phyloP scores from a whole-genome alignment of 805 yeast species.

The Yamadazyma kitorensis region DNA sequence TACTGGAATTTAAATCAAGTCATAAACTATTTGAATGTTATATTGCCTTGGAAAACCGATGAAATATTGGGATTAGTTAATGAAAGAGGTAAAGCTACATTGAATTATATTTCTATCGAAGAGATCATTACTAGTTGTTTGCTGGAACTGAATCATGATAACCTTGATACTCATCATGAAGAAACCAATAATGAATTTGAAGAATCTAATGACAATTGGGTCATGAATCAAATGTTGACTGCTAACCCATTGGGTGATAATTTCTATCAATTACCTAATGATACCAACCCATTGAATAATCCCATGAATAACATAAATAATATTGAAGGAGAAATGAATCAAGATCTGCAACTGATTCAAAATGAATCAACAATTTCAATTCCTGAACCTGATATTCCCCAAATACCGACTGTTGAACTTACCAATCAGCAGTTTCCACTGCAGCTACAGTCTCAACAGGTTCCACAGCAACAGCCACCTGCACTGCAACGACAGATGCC shows the following conservation, averaged over 20 bases:
- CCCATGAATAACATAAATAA: no score
- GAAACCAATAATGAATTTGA: neutral
- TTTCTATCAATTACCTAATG: no score
- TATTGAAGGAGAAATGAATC: no score
- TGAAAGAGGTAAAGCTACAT: slow-evolving; percentile 39
- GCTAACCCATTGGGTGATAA: slow-evolving; percentile 3
- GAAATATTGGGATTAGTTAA: slow-evolving; percentile 51
- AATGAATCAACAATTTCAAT: neutral
- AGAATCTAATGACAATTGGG: slow-evolving; percentile 10
- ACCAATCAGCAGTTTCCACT: neutral
- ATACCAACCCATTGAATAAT: no score
- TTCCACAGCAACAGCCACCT: neutral
- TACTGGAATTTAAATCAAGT: slow-evolving; percentile 43
- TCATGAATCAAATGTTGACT: slow-evolving; percentile 13
- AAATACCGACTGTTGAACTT: neutral
- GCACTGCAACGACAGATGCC: neutral
- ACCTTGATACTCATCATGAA: slow-evolving; percentile 2
- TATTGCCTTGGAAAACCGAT: slow-evolving; percentile 56
- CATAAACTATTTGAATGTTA: slow-evolving; percentile 49
- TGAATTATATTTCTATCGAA: slow-evolving; percentile 53
- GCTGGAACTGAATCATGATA: slow-evolving; percentile 31
- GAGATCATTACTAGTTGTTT: slow-evolving; percentile 62
- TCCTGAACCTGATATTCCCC: neutral
- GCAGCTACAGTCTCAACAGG: neutral
- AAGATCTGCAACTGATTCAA: no score